Evolutionary conservation across 2,329 filamentous ascomycete species (phyloP), one percentile per base, ranked within the genome.

Genomic region (Aspergillus sojae): DNA sequence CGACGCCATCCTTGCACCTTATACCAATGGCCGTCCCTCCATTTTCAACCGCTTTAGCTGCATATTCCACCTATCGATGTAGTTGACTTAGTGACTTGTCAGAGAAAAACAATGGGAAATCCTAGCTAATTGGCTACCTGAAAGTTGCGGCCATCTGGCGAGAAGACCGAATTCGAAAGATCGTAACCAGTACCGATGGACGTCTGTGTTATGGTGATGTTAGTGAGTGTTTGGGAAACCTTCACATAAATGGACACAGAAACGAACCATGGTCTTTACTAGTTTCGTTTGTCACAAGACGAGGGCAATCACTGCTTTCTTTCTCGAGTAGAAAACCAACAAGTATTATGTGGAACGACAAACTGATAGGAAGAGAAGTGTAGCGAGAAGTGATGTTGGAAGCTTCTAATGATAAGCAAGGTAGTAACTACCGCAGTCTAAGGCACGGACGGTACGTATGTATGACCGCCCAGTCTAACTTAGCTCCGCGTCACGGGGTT

Each of bases 101-200:
- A 39, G 4, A 39, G n/a, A 19, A 55, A 9, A 39, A 39, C 34
- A 30, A 26, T 12, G n/a, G 14, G 30, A 36, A 57, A 41, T n/a
- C 39, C n/a, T 41, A n/a, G 21, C 21, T 12, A 16, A 28, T 56
- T 50, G 12, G 61, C 67, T 77, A 96, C 93, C 83, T 99, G 95
- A 82, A 99, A 99, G 82, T 99, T 99, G 74, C 95, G 92, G 78
- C 95, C 95, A 83, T 99, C 95, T 70, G 95, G 95, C 56, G 95
- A 98, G 86, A 98, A 99, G 85, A 98, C 96, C 77, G 95, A 98
- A 88, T 99, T 99, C 79, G 93, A 93, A 75, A 99, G 91, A 88
- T 99, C 95, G 84, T 99, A 99, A 77, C 95, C 95, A 75, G 95
- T 99, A 78, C 95, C 95, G 91, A 99, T 99, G 78, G 95, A 99